Evolutionary conservation across 306 rosid species (phyloP), one percentile per base, ranked within the genome.

Genomic region (Gastrolobium villosum): DNA sequence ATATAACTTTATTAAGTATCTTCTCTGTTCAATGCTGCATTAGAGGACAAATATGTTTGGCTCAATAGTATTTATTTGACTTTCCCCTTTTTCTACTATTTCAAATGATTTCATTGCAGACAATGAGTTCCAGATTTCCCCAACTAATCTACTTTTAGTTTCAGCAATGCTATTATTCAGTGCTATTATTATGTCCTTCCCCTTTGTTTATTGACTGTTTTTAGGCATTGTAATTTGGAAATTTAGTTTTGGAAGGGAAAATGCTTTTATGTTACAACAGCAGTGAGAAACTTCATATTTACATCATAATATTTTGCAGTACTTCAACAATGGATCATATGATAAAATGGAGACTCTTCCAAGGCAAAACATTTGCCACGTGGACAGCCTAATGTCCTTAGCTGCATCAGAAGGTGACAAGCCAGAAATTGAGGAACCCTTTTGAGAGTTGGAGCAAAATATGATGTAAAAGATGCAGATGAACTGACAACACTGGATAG

Each of bases 401-500:
- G 94, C 94, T 81, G 74, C 97, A 52, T 73, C 92, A 0, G 97
- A 91, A 80, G 97, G 91, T 8, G 97, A 91, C 85, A 79, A 65
- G 70, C 97, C 97, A 0, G 87, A 91, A 63, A 79, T 91, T 15
- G 97, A 91, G 81, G 94, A 91, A 76, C 80, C 89, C 30, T 54
- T 20, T 67, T 91, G 70, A 79, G 86, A 81, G 97, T 94, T 5
- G 97, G 97, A 46, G 97, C 92, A 41, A 89, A 54, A 4, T 88
- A 79, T 63, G 70, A 70, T 34, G 26, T 20, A 20, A 86, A 85
- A 78, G 98, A 95, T 55, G 86, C 69, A 5, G 97, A n/a, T 72
- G 99, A 96, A 5, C 56, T 90, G 20, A 95, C 98, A 0, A 97
- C 98, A 1, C 59, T 93, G 64, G 98, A 95, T 13, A 83, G 93